These are phyloP conservation scores for Aspergillus kassunensis DNA, from an alignment of 495 filamentous ascomycete species.

Conservation along the genomic window DNA sequence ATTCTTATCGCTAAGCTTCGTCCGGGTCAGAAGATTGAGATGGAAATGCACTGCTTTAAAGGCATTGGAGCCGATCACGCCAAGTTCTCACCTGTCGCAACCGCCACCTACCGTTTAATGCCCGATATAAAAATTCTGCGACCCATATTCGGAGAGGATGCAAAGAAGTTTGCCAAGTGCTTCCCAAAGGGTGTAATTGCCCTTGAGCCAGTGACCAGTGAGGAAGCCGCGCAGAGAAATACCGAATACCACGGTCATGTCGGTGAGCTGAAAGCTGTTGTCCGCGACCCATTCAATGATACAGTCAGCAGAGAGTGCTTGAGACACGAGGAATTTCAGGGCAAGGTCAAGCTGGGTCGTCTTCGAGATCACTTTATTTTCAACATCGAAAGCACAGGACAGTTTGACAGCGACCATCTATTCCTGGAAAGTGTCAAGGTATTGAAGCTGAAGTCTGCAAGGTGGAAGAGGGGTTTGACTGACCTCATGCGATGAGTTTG, in stretches of 20 bases:
- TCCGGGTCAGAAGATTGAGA: constrained; percentile 78
- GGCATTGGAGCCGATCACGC: constrained; percentile 93
- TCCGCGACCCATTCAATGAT: constrained; percentile 75
- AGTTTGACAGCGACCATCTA: constrained; percentile 83
- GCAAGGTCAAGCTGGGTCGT: constrained; percentile 89
- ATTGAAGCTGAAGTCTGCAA: constrained; percentile 71
- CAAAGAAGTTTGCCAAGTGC: constrained; percentile 83
- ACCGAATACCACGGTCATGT: constrained; percentile 68
- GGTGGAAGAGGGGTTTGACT: constrained; percentile 58
- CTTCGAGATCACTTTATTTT: constrained; percentile 96
- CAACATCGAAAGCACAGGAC: constrained; percentile 88
- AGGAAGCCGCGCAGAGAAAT: constrained; percentile 57
- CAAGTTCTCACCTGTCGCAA: constrained; percentile 96
- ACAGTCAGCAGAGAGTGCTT: constrained; percentile 92
- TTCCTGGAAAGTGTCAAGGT: constrained; percentile 84
- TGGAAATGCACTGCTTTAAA: constrained; percentile 86
- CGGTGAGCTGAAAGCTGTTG: constrained; percentile 79
- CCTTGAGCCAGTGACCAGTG: constrained; percentile 64
- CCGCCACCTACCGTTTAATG: constrained; percentile 84
- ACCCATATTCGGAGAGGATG: constrained; percentile 82
- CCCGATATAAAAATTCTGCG: constrained; percentile 76
- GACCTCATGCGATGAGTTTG: constrained; percentile 47
- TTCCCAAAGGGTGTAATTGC: constrained; percentile 88
- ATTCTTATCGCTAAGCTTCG: constrained; percentile 94
- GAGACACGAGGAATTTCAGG: constrained; percentile 88